These are phyloP conservation scores for Naganishia cerealis DNA, from an alignment of 1,284 basidiomycete genomes.

Conservation along the genomic window DNA sequence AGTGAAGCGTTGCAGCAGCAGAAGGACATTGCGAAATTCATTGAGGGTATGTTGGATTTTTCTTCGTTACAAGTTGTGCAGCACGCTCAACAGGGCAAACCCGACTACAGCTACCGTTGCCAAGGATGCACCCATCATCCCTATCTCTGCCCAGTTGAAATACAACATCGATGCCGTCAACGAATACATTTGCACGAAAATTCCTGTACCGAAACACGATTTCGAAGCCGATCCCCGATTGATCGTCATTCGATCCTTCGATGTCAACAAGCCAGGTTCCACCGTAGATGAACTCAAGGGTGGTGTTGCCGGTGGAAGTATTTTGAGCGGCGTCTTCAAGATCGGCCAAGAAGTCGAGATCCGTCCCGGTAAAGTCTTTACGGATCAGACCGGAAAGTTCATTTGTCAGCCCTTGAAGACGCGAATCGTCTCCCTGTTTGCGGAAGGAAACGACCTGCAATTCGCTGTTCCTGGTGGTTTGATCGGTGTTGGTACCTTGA, in stretches of 20 bases:
- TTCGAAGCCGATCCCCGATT: slow-evolving; percentile 87
- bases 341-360: slow-evolving; percentile 96
- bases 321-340: slow-evolving; percentile 86
- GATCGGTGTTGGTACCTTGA: slow-evolving; percentile 95
- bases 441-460: slow-evolving; percentile 89
- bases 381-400: slow-evolving; percentile 86
- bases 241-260: slow-evolving; percentile 99
- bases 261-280: slow-evolving; percentile 98
- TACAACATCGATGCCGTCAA: slow-evolving; percentile 99
- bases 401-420: slow-evolving; percentile 92
- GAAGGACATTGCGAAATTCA: slow-evolving; percentile 87
- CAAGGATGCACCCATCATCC: slow-evolving; percentile 93
- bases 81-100: background rate
- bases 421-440: slow-evolving; percentile 84
- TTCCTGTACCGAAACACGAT: slow-evolving; percentile 89
- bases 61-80: background rate
- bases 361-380: slow-evolving; percentile 92
- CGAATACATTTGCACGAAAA: slow-evolving; percentile 96
- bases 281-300: slow-evolving; percentile 96
- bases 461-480: slow-evolving; percentile 97
- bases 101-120: slow-evolving; percentile 78
- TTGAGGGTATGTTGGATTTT: slow-evolving; percentile 67
- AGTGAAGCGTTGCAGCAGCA: slow-evolving; percentile 86
- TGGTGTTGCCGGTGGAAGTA: slow-evolving; percentile 95
- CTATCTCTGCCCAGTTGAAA: slow-evolving; percentile 95